Percentiles rank a stretch among this genome's conserved stretches.
These are phyloP conservation scores for Bipolaris oryzae DNA, from an alignment of 2,329 filamentous ascomycete genomes.

Conservation along the genomic window DNA sequence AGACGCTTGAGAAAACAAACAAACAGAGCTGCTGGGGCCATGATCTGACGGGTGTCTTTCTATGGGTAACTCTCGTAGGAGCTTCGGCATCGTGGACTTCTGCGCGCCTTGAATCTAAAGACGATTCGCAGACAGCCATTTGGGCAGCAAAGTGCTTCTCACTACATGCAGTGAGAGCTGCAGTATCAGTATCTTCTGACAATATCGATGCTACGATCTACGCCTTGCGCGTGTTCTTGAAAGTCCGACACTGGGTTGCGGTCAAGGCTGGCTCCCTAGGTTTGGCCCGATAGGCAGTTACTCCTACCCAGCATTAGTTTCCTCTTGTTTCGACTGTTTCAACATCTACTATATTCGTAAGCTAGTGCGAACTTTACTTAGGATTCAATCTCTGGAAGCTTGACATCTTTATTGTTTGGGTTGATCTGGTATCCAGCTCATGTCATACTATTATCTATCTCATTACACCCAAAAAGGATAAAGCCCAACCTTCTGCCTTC, in stretches of 20 bases:
- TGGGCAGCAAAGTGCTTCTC: constrained; percentile 43
- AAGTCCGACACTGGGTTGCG: constrained; percentile 29
- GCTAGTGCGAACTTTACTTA: not conserved
- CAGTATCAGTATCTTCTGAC: constrained; percentile 28
- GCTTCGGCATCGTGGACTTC: constrained; percentile 34
- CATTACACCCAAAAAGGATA: not conserved
- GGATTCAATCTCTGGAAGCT: not conserved
- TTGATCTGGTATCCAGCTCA: not conserved
- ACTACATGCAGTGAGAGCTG: constrained; percentile 31
- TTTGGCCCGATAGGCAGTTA: not conserved
- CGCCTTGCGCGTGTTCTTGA: constrained; percentile 34
- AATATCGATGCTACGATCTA: constrained; percentile 29
- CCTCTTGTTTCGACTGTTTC: not conserved
- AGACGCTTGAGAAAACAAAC: constrained; percentile 34
- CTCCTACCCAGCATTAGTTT: not conserved
- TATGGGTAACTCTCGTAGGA: constrained; percentile 43
- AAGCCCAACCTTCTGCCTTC: not conserved
- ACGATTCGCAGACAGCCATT: constrained; percentile 9
- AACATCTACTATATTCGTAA: not conserved
- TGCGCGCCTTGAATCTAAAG: constrained; percentile 11
- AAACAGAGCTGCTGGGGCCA: constrained; percentile 30
- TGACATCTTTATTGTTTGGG: not conserved
- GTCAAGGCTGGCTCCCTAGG: constrained; percentile 14
- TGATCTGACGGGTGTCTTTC: constrained; percentile 33
- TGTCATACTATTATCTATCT: not conserved